A percentile compares a stretch with the other conserved stretches of the same genome.
phyloP scores from a whole-genome alignment of 208 protist species.

The Leishmania turanica region DNA sequence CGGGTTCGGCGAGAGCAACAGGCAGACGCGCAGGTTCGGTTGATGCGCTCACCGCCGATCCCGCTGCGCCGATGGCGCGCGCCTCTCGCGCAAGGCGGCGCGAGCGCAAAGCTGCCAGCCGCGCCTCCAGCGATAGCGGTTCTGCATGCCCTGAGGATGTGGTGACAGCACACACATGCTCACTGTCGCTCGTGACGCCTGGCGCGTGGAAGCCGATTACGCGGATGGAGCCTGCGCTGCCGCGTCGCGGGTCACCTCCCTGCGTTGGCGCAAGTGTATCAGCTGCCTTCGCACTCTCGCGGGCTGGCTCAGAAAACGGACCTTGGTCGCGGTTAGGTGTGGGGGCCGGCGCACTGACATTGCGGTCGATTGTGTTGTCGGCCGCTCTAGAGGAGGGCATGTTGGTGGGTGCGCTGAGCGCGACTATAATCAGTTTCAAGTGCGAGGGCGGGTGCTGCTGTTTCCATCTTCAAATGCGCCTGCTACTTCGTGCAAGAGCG shows the following conservation, averaged over 20 bases:
- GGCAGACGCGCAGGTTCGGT: not conserved
- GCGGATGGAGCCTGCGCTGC: not conserved
- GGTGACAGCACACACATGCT: not conserved
- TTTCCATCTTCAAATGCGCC: not conserved
- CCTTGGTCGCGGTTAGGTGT: not conserved
- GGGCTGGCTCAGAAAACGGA: not conserved
- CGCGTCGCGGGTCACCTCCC: not conserved
- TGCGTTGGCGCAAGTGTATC: not conserved
- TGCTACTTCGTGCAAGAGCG: not conserved
- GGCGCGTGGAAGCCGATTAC: not conserved
- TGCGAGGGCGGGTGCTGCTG: not conserved
- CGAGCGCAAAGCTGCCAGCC: conserved; percentile 19
- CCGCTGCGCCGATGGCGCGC: not conserved
- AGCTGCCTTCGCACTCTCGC: not conserved
- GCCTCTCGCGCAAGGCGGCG: conserved; percentile 6
- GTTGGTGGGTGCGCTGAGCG: not conserved
- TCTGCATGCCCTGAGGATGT: not conserved
- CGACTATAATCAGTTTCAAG: not conserved
- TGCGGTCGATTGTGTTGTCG: not conserved
- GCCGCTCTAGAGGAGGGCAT: not conserved
- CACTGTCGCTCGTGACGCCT: not conserved
- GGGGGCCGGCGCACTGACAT: not conserved
- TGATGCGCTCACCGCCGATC: not conserved
- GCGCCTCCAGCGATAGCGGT: conserved; percentile 13
- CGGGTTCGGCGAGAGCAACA: too few species aligned